These are phyloP conservation scores for Solanum etuberosum DNA, from an alignment of 257 asterid species.

Conservation along the genomic window DNA sequence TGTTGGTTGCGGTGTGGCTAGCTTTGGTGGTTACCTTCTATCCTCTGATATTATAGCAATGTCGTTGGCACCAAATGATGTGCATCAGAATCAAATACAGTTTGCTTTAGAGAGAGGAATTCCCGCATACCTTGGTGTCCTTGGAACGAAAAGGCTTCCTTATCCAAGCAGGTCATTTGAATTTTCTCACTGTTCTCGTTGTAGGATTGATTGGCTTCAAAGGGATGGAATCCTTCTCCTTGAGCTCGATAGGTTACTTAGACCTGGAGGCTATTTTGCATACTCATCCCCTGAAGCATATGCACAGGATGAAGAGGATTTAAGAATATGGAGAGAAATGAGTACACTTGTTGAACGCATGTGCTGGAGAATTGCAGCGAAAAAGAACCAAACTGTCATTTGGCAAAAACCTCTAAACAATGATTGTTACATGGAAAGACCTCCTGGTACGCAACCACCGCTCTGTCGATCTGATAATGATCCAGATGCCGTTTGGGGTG, in stretches of 20 bases:
- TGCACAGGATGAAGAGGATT: constrained; percentile 91
- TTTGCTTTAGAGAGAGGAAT: constrained; percentile 94
- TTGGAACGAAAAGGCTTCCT: constrained; percentile 91
- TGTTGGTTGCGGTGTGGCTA: constrained; percentile 95
- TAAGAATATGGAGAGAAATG: constrained; percentile 76
- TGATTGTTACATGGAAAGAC: constrained; percentile 65
- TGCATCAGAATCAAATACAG: constrained; percentile 93
- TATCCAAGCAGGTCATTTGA: constrained; percentile 95
- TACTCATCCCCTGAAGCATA: constrained; percentile 96
- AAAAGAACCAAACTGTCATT: constrained; percentile 77
- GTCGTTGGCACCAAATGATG: constrained; percentile 94
- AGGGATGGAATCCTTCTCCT: constrained; percentile 90
- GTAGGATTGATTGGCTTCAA: constrained; percentile 95
- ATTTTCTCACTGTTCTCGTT: constrained; percentile 89
- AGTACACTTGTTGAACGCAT: constrained; percentile 81
- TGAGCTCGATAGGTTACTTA: constrained; percentile 81
- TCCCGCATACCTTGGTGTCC: constrained; percentile 93
- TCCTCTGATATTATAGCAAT: constrained; percentile 70
- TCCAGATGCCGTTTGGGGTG: constrained; percentile 89
- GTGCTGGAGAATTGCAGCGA: constrained; percentile 89
- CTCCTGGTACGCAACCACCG: constrained; percentile 73
- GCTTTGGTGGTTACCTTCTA: constrained; percentile 95
- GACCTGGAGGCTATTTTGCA: constrained; percentile 95
- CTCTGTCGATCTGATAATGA: constrained; percentile 82
- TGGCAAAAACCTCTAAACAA: constrained; percentile 89